Percentiles rank a stretch among this genome's conserved stretches.
Evolutionary conservation across 1,139 yeast species (phyloP).

Genomic region (Sugiyamaella pinicola): DNA sequence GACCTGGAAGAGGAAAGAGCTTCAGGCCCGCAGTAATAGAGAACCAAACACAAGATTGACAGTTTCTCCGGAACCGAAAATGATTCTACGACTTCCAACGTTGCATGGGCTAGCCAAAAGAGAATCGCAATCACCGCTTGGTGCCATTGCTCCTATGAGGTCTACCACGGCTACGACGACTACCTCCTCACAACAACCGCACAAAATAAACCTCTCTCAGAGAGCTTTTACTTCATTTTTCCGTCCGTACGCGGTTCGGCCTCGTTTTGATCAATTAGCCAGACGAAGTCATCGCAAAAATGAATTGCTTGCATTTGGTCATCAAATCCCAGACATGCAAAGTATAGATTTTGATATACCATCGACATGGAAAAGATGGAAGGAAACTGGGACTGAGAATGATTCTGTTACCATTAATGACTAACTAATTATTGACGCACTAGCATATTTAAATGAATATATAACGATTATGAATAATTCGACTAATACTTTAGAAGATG

Average conservation of each 20-base stretch:
- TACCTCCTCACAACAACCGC: constrained; percentile 10
- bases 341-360: constrained; percentile 77
- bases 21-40: constrained; percentile 20
- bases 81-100: constrained; percentile 15
- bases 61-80: constrained; percentile 11
- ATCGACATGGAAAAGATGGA: constrained; percentile 61
- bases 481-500: too few species aligned
- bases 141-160: too few species aligned
- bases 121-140: not conserved
- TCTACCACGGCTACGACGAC: too few species aligned
- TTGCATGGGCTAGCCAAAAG: constrained; percentile 7
- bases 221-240: constrained; percentile 29
- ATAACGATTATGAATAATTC: too few species aligned
- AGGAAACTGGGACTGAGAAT: not conserved
- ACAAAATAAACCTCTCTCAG: not conserved
- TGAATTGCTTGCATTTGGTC: constrained; percentile 33
- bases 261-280: constrained; percentile 32
- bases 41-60: not conserved
- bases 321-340: constrained; percentile 46
- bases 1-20: constrained; percentile 45
- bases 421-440: not conserved
- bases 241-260: constrained; percentile 25
- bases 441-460: too few species aligned
- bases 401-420: not conserved
- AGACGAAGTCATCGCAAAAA: constrained; percentile 27